Conservation (phyloP, 768 basidiomycete genomes). For the Terana coerulea region DNA sequence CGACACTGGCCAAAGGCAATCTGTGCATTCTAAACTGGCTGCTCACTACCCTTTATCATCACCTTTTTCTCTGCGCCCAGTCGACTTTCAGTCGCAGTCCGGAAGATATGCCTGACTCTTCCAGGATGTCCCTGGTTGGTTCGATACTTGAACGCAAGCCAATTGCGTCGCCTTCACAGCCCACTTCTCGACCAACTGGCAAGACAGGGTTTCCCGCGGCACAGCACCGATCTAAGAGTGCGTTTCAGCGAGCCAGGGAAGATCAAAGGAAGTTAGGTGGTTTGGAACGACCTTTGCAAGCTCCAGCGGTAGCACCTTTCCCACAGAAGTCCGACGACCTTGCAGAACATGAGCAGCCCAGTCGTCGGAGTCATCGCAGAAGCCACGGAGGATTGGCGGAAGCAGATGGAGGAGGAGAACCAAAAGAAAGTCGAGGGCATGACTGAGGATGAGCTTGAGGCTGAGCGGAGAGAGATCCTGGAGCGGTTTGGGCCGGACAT, state of each 20-base stretch:
- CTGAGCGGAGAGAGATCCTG: slow-evolving; percentile 61
- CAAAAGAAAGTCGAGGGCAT: slow-evolving; percentile 56
- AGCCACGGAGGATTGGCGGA: slow-evolving; percentile 39
- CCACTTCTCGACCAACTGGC: slow-evolving; percentile 18
- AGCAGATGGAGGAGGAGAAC: slow-evolving; percentile 66
- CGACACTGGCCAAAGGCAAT: not conserved
- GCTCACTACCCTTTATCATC: not conserved
- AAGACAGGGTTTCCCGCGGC: slow-evolving; percentile 37
- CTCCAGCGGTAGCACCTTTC: slow-evolving; percentile 18
- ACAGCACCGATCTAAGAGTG: slow-evolving; percentile 38
- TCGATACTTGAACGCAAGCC: slow-evolving; percentile 42
- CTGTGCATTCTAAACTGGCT: not conserved
- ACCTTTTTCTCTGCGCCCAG: not conserved
- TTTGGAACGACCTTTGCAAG: slow-evolving; percentile 10
- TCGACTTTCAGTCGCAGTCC: not conserved
- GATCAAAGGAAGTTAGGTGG: slow-evolving; percentile 14
- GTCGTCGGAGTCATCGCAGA: not conserved
- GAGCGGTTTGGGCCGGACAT: slow-evolving; percentile 70
- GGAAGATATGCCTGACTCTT: slow-evolving; percentile 4
- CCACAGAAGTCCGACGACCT: slow-evolving; percentile 15
- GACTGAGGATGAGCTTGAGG: slow-evolving; percentile 65
- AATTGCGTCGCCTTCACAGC: slow-evolving; percentile 19
- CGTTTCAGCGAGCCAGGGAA: slow-evolving; percentile 32
- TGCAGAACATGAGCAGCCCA: not conserved
- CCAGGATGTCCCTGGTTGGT: slow-evolving; percentile 33